phyloP scores from a whole-genome alignment of 306 rosid genomes.

The Castanea crenata region DNA sequence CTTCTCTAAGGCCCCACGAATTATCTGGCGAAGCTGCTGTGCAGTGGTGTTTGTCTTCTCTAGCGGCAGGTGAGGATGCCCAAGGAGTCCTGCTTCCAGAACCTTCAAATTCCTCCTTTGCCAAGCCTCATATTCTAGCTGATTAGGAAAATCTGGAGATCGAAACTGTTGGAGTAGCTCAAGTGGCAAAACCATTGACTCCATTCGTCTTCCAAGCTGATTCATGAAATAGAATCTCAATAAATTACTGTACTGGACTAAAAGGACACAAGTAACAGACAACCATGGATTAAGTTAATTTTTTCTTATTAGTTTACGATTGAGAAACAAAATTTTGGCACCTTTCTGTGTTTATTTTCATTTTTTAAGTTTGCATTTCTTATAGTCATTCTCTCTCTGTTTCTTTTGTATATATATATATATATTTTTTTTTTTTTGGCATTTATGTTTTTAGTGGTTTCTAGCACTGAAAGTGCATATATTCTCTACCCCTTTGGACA shows the following conservation, averaged over 20 bases:
- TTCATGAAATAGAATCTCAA: conserved; percentile 32
- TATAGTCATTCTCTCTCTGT: too few species aligned
- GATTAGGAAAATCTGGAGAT: conserved; percentile 65
- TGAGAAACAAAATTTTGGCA: too few species aligned
- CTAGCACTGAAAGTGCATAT: too few species aligned
- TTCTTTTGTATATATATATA: too few species aligned
- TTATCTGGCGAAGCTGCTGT: conserved; percentile 52
- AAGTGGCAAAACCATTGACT: conserved; percentile 80
- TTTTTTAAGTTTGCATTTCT: too few species aligned
- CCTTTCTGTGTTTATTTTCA: too few species aligned
- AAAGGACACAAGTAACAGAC: background rate
- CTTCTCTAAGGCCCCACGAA: conserved; percentile 57
- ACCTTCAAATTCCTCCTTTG: conserved; percentile 77
- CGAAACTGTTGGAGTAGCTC: conserved; percentile 84
- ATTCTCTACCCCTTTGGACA: too few species aligned
- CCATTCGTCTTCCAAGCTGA: conserved; percentile 90
- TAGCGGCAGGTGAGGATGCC: conserved; percentile 64
- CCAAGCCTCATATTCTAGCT: conserved; percentile 77
- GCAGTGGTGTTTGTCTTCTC: conserved; percentile 60
- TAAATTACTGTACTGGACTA: conserved; percentile 24
- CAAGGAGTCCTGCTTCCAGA: conserved; percentile 76
- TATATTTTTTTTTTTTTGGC: too few species aligned
- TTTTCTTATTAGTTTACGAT: too few species aligned
- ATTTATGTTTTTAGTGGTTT: too few species aligned
- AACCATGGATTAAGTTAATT: background rate